phyloP scores from a whole-genome alignment of 2,329 filamentous ascomycete genomes.

The Verruconis gallopava region DNA sequence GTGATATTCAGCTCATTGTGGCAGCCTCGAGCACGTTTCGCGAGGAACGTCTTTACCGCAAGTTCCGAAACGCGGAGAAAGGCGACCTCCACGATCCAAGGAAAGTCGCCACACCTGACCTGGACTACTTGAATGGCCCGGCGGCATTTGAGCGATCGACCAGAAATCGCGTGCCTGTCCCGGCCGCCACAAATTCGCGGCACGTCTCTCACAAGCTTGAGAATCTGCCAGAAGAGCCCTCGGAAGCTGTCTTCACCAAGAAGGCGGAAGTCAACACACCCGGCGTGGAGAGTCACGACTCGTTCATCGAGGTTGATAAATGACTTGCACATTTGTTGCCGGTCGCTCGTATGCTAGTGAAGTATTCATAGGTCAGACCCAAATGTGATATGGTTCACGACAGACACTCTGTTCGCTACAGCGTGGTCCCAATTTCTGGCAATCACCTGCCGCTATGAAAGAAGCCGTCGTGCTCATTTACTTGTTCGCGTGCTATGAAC shows the following conservation, averaged over 20 bases:
- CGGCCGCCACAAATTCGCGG: neutral
- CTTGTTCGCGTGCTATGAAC: too few relatives aligned
- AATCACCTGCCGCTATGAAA: too few relatives aligned
- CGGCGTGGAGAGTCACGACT: constrained; percentile 3
- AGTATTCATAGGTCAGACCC: too few relatives aligned
- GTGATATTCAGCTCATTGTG: constrained; percentile 5
- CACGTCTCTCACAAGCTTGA: neutral
- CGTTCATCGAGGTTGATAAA: constrained; percentile 4
- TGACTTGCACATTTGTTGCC: too few relatives aligned
- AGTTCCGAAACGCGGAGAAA: constrained; percentile 2
- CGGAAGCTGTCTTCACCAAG: neutral
- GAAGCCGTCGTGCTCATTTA: too few relatives aligned
- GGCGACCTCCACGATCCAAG: constrained; percentile 1
- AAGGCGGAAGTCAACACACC: neutral
- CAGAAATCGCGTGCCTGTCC: neutral
- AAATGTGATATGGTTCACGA: too few relatives aligned
- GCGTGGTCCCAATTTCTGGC: too few relatives aligned
- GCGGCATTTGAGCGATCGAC: neutral
- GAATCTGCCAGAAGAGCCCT: neutral
- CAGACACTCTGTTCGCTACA: too few relatives aligned
- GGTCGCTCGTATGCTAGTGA: too few relatives aligned
- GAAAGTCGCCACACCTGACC: constrained; percentile 1
- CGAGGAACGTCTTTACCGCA: constrained; percentile 9
- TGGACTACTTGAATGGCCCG: constrained; percentile 7
- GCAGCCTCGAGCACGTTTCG: constrained; percentile 6